A percentile compares a stretch with the other conserved stretches of the same genome.
Evolutionary conservation across 1,284 basidiomycete genomes (phyloP).

Genomic region (Psilocybe mexicana): DNA sequence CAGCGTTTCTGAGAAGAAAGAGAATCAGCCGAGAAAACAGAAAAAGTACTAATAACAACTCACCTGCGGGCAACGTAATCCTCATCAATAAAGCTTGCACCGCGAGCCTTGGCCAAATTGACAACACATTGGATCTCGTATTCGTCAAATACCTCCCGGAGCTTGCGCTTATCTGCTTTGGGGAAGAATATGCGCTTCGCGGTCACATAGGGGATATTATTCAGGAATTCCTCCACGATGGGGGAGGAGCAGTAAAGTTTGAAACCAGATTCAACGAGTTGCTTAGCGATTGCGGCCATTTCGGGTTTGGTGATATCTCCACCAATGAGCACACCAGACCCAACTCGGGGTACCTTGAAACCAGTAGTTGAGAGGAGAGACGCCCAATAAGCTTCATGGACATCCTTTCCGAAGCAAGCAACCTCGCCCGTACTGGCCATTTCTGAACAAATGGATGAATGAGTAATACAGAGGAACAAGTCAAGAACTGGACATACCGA

Average conservation of each 20-base stretch:
- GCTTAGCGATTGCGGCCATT: slow-evolving; percentile 78
- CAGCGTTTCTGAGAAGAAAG: slow-evolving; percentile 66
- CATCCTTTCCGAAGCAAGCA: slow-evolving; percentile 93
- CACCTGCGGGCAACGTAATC: slow-evolving; percentile 94
- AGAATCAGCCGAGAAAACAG: slow-evolving; percentile 9
- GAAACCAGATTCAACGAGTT: slow-evolving; percentile 81
- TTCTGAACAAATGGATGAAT: slow-evolving; percentile 49
- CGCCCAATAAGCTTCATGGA: slow-evolving; percentile 98
- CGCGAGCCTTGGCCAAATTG: slow-evolving; percentile 88
- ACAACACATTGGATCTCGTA: slow-evolving; percentile 95
- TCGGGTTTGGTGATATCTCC: slow-evolving; percentile 85
- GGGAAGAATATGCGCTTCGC: slow-evolving; percentile 96
- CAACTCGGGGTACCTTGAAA: slow-evolving; percentile 84
- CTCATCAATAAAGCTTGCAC: slow-evolving; percentile 81
- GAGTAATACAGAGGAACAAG: slow-evolving; percentile 7
- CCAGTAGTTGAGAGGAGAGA: slow-evolving; percentile 87
- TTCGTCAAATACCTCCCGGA: slow-evolving; percentile 92
- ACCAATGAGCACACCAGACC: slow-evolving; percentile 85
- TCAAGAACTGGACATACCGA: slow-evolving; percentile 59
- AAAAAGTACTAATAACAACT: slow-evolving; percentile 24
- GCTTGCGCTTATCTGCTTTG: slow-evolving; percentile 93
- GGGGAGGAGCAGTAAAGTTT: slow-evolving; percentile 89
- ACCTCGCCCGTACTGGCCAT: slow-evolving; percentile 99
- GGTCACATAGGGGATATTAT: slow-evolving; percentile 75
- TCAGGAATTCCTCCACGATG: slow-evolving; percentile 83